A percentile compares a stretch with the other conserved stretches of the same genome.
These are phyloP conservation scores for Coniferiporia sulphurascens DNA, from an alignment of 1,284 basidiomycete species.

Conservation along the genomic window DNA sequence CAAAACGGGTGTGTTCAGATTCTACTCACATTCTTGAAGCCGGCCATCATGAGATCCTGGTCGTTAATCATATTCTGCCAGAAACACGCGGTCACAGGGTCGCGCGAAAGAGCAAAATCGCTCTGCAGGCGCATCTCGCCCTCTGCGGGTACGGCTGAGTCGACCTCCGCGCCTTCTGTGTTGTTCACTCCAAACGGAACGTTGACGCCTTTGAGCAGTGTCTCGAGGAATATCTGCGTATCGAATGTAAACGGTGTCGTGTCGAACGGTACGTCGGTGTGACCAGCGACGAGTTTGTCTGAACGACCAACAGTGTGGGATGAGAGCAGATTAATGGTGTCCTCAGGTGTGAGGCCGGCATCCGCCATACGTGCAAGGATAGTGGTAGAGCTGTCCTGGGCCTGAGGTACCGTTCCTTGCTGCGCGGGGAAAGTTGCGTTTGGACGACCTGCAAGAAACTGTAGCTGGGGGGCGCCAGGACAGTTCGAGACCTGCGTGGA, in stretches of 20 bases:
- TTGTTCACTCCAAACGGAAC: constrained; percentile 15
- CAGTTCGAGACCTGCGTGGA: constrained; percentile 13
- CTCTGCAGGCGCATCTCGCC: constrained; percentile 20
- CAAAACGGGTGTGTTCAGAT: background rate
- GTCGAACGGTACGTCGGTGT: constrained; percentile 17
- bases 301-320: constrained; percentile 19
- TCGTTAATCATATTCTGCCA: constrained; percentile 21
- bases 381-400: constrained; percentile 13
- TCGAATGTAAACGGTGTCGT: constrained; percentile 20
- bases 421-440: constrained; percentile 19
- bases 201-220: constrained; percentile 17
- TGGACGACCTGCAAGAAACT: constrained; percentile 21
- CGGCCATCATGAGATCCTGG: constrained; percentile 13
- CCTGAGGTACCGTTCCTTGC: constrained; percentile 14
- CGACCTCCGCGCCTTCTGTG: constrained; percentile 5
- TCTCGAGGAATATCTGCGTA: constrained; percentile 20
- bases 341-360: constrained; percentile 19
- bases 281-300: constrained; percentile 10
- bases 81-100: constrained; percentile 18
- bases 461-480: constrained; percentile 19
- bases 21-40: constrained; percentile 5
- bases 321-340: constrained; percentile 18
- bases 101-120: constrained; percentile 19
- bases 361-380: constrained; percentile 19
- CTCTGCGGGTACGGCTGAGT: constrained; percentile 5